Evolutionary conservation across 2,329 filamentous ascomycete species (phyloP).

Genomic region (Corynespora cassiicola): DNA sequence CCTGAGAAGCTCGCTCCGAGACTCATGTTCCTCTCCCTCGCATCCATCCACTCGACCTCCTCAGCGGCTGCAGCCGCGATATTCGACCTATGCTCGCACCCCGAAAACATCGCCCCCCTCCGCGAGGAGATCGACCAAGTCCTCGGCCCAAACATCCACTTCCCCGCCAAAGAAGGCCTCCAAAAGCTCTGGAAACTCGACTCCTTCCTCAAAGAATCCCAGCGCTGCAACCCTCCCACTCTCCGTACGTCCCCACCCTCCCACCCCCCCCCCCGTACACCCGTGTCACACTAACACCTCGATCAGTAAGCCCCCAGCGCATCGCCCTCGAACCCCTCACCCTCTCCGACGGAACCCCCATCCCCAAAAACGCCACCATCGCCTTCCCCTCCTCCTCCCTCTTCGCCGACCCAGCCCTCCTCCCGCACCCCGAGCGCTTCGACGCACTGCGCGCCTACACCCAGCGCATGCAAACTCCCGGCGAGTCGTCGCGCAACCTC

Average conservation of each 20-base stretch:
- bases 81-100: slow-evolving; percentile 9
- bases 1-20: not conserved
- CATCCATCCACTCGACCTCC: slow-evolving; percentile 11
- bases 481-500: not conserved
- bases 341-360: slow-evolving; percentile 7
- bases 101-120: slow-evolving; percentile 3
- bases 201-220: slow-evolving; percentile 10
- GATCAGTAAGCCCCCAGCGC: slow-evolving; percentile 6
- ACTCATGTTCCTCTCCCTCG: slow-evolving; percentile 9
- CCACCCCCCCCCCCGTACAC: too few relatives aligned
- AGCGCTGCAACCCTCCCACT: slow-evolving; percentile 11
- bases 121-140: slow-evolving; percentile 7
- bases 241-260: too few relatives aligned
- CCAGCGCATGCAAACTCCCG: not conserved
- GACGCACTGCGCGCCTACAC: slow-evolving; percentile 11
- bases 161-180: too few relatives aligned
- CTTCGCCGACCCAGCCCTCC: slow-evolving; percentile 6
- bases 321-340: slow-evolving; percentile 6
- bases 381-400: slow-evolving; percentile 9
- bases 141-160: too few relatives aligned
- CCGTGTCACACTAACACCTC: too few relatives aligned
- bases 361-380: slow-evolving; percentile 10
- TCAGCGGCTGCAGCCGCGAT: slow-evolving; percentile 5
- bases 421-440: slow-evolving; percentile 3
- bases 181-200: slow-evolving; percentile 11